Base-by-base conservation (phyloP, 768 basidiomycete genomes). In the Chalciporus piperatus region DNA sequence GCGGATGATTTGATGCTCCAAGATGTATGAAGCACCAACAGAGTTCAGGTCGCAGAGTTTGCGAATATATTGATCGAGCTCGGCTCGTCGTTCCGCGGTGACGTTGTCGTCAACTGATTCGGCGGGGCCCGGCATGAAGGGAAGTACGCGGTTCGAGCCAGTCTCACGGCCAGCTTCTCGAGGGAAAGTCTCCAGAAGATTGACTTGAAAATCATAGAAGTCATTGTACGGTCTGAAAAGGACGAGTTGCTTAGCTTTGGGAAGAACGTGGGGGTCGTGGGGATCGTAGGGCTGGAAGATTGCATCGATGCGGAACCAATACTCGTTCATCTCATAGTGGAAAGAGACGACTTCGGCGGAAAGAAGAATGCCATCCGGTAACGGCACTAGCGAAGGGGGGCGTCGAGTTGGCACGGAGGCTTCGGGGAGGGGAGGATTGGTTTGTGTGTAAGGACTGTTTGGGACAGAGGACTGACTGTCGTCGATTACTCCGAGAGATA, bases 51-150 rank as follows among this genome's bases (percentile, higher is more conserved):
- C 78, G 66, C 92, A 89, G 13, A 99, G 77, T 47, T 83, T 82
- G 61, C 80, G 80, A 33, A 98, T 78, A 70, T 99, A 99, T 27
- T 88, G 85, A 61, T 97, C 89, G 25, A 99, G 78, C 63, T 98
- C 97, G 17, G 74, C 76, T 54, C 87, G 80, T 48, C 97, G 77
- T 30, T 82, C 80, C 14, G 87, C 83, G 23, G 94, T 96, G 57
- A 98, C 76, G 37, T 78, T 76, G 56, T 92, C 87, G 70, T 94
- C 86, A 30, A 98, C 92, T 17, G 84, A 74, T 22, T 87, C 78
- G 7, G 89, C 82, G 6, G 95, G 97, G 3, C 97, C 97, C 3
- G 97, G 97, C 97, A 99, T 99, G 71, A 84, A 98, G 1, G 97
- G 97, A 23, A 99, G 74, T 45, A 96, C 87, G 32, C 97, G 80